A percentile compares a stretch with the other conserved stretches of the same genome.
Evolutionary conservation across 2,329 filamentous ascomycete species (phyloP).

Genomic region (Hymenoscyphus infarciens): DNA sequence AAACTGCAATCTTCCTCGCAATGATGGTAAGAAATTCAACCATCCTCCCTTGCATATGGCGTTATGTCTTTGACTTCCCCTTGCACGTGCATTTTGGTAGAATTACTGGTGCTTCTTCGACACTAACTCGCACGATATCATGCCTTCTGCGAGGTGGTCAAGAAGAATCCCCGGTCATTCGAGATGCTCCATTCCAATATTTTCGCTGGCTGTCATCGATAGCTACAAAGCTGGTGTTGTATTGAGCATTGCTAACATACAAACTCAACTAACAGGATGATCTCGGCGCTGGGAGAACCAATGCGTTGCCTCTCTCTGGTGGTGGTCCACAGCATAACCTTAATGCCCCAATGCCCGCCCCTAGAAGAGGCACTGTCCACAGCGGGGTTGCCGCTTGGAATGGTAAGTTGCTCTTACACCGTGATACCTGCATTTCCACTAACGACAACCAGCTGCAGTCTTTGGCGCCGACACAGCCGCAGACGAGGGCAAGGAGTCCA

Average conservation of each 20-base stretch:
- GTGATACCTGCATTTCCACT: background rate
- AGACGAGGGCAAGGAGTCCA: constrained; percentile 23
- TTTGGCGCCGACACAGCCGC: constrained; percentile 27
- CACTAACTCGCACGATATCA: too few species aligned
- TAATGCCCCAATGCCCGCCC: background rate
- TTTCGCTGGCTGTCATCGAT: background rate
- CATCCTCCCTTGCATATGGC: too few species aligned
- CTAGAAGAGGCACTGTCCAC: background rate
- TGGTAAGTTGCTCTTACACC: constrained; percentile 20
- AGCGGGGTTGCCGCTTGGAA: constrained; percentile 16
- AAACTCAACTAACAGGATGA: constrained; percentile 26
- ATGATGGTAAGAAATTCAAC: constrained; percentile 27
- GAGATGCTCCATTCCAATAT: background rate
- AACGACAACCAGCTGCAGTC: constrained; percentile 15
- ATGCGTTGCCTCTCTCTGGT: constrained; percentile 21
- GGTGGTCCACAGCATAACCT: background rate
- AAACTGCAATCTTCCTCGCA: constrained; percentile 21
- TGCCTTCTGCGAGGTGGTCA: too few species aligned
- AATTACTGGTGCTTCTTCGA: too few species aligned
- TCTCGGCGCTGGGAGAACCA: constrained; percentile 29
- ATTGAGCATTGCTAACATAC: too few species aligned
- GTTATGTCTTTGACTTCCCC: too few species aligned
- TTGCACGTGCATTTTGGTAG: too few species aligned
- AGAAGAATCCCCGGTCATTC: background rate
- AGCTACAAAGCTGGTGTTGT: background rate